Evolutionary conservation across 257 asterid species (phyloP), one percentile per base, ranked within the genome.

Genomic region (Capsicum chinense): DNA sequence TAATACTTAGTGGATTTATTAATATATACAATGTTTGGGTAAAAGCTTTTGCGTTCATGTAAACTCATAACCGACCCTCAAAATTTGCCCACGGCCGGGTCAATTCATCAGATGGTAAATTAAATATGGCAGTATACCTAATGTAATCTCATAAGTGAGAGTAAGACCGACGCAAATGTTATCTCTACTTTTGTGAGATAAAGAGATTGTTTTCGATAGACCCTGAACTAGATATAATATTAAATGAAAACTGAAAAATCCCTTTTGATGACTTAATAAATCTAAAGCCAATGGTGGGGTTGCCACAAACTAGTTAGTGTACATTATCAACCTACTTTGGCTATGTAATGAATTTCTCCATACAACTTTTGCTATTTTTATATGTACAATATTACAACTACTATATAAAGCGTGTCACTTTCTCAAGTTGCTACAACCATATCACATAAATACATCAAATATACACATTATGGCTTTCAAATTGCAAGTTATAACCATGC

Each of bases 271-370:
- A 79, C 63, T 83, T 69, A 81, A 85, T 83, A 68, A 80, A 78
- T 81, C 73, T 73, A 68, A 16, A 85, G 50, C 84, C 80, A 70
- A 26, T 85, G 86, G 90, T 84, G 92, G 88, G 83, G 88, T 85
- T 85, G 19, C 89, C 88, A 87, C 89, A 76, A 80, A 48, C 9
- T 66, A 60, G n/a, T 56, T 19, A 78, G 52, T 76, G 82, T 85
- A 69, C 78, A 88, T 78, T 84, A 64, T 87, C 91, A 88, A 81
- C 85, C 89, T 54, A 84, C 74, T 63, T 52, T 85, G 33, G 84
- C 84, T 67, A 76, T 17, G 87, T 56, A 68, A 85, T 66, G 16
- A 57, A 26, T 79, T 11, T 70, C 14, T 42, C 52, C 66, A 79
- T 19, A 35, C 83, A 56, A 7, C 60, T 81, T 66, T 66, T 39